phyloP scores from a whole-genome alignment of 768 basidiomycete species.

The Candolleomyces aberdarensis region DNA sequence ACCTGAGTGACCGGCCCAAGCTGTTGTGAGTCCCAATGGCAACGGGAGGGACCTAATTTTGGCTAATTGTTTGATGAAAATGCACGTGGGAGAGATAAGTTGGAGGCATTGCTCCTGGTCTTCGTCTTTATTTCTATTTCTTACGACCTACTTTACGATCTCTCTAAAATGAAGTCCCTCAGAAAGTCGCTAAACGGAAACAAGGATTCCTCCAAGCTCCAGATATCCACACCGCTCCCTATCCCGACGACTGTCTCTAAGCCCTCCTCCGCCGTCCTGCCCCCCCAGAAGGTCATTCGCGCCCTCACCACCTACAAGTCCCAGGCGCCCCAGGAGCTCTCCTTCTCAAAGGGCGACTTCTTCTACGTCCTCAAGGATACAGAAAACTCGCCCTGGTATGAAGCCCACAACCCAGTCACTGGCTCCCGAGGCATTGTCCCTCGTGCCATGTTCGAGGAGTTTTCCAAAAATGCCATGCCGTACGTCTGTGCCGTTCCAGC shows the following conservation, averaged over 20 bases:
- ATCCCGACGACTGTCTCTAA: slow-evolving; percentile 62
- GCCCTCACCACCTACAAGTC: slow-evolving; percentile 68
- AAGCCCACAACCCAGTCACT: slow-evolving; percentile 91
- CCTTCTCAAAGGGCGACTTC: slow-evolving; percentile 93
- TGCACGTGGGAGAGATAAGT: slow-evolving; percentile 14
- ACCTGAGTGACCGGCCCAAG: neutral
- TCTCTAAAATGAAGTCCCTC: slow-evolving; percentile 68
- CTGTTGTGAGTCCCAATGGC: neutral
- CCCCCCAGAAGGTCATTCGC: slow-evolving; percentile 94
- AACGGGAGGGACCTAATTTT: neutral
- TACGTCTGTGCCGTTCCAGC: slow-evolving; percentile 33
- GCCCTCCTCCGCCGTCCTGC: slow-evolving; percentile 65
- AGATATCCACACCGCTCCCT: slow-evolving; percentile 69
- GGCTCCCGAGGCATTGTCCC: slow-evolving; percentile 92
- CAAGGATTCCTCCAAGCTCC: slow-evolving; percentile 56
- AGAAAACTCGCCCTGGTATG: slow-evolving; percentile 67
- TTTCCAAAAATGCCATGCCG: slow-evolving; percentile 69
- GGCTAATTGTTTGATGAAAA: slow-evolving; percentile 15
- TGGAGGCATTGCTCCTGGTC: slow-evolving; percentile 1
- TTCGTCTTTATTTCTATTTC: neutral
- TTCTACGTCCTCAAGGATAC: slow-evolving; percentile 90
- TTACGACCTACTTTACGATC: slow-evolving; percentile 7
- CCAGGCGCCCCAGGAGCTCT: slow-evolving; percentile 77
- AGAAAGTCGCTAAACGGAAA: slow-evolving; percentile 74
- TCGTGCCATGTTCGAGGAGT: slow-evolving; percentile 84